Base-by-base conservation (phyloP, 164 flowering plant genomes). In the Chloranthus sessilifolius region DNA sequence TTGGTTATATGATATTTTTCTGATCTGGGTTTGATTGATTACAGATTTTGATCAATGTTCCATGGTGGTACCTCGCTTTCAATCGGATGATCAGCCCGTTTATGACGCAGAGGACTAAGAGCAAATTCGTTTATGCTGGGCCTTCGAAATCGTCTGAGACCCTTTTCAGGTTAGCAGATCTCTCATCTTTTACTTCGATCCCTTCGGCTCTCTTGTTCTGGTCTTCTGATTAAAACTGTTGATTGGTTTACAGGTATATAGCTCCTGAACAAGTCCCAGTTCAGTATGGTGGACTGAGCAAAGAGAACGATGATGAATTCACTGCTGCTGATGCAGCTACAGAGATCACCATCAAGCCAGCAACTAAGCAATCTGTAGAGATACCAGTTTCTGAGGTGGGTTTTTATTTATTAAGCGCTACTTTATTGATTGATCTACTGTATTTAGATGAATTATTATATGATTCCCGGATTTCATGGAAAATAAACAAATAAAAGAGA, bases 61-160 rank as follows among this genome's bases (percentile, higher is more conserved):
- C 99, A 12, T 88, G 99, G 99, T 92, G 99, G 99, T 88, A 88
- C 50, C 60, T 84, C 35, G 89, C 95, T 0, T 72, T 76, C 72
- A 62, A 74, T 47, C 70, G 74, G 64, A 71, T 92, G 87, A 81
- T 88, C 37, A 82, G 88, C 50, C 84, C 95, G 17, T 78, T 92
- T 72, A 34, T 92, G 33, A 84, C 97, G 0, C 85, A 72, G 53
- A 84, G 99, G 67, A 83, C 92, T 68, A 88, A 82, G 83, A 92
- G 99, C 95, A 92, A 92, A 78, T 81, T 88, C 63, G 88, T 88
- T 3, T 81, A 76, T 62, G 95, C 91, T 0, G 87, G 95, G 1
- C 89, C 95, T 31, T 72, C 95, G 3, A 86, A 71, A 58, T 63
- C 95, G 35, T 63, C 97, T 38, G 97, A 92, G n/a, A 79, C 89